Conservation (phyloP, 352 stramenopile species). For the Phytopythium delawarense region DNA sequence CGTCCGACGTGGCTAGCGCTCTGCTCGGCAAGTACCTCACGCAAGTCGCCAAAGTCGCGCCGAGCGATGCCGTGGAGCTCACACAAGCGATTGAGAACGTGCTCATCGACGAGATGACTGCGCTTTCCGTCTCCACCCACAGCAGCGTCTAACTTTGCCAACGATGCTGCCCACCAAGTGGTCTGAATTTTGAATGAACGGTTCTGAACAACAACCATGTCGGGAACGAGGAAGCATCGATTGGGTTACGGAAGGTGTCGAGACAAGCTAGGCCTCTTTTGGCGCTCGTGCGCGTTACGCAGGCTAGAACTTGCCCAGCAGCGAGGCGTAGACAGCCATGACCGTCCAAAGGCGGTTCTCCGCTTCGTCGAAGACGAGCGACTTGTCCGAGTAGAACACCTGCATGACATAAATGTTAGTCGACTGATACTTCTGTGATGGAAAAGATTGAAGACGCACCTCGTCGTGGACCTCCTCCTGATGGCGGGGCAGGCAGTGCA, state of each 20-base stretch:
- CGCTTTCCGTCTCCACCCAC: background rate
- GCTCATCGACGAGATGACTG: background rate
- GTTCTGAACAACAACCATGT: no score
- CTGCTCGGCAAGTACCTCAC: background rate
- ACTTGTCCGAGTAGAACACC: constrained; percentile 95
- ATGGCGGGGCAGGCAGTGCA: constrained; percentile 97
- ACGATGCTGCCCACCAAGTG: no score
- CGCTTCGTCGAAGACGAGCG: constrained; percentile 96
- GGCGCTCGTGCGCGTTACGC: no score
- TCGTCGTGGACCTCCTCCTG: constrained; percentile 97
- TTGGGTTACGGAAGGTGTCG: no score
- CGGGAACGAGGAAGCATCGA: no score
- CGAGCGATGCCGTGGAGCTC: background rate
- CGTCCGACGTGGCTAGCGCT: background rate
- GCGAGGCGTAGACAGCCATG: constrained; percentile 92
- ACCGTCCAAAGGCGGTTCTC: constrained; percentile 99
- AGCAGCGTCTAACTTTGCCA: no score
- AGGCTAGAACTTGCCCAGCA: constrained; percentile 54
- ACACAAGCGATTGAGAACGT: background rate
- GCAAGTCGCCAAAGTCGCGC: background rate
- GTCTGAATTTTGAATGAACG: no score
- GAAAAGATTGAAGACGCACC: constrained; percentile 35
- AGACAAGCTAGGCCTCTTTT: no score
- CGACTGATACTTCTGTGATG: background rate
- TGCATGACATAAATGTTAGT: constrained; percentile 5